Percentiles rank a stretch among this genome's conserved stretches.
phyloP scores from a whole-genome alignment of 768 basidiomycete species.

The Phaffia tasmanica region DNA sequence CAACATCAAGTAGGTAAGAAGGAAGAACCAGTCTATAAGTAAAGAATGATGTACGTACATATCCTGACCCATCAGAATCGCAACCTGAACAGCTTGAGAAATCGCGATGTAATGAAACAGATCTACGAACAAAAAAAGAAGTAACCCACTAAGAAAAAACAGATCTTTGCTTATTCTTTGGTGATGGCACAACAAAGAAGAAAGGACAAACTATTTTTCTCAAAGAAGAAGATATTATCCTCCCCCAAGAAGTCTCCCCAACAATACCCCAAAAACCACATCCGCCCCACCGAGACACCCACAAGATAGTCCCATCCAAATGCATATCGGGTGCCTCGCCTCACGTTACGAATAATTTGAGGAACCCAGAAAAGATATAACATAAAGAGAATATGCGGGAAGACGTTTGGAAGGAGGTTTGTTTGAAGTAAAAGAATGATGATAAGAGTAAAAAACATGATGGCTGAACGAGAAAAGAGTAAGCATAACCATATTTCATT shows the following conservation, averaged over 20 bases:
- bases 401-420: constrained; percentile 9
- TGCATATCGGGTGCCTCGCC: neutral
- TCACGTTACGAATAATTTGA: constrained; percentile 18
- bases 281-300: constrained; percentile 1
- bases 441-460: constrained; percentile 1
- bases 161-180: neutral
- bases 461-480: neutral
- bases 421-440: constrained; percentile 22
- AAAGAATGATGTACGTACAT: neutral
- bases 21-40: neutral
- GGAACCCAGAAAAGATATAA: constrained; percentile 19
- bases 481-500: no score
- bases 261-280: constrained; percentile 9
- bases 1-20: neutral
- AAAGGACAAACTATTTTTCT: constrained; percentile 16
- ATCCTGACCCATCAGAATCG: no score
- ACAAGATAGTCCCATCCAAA: constrained; percentile 22
- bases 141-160: no score
- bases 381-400: constrained; percentile 20
- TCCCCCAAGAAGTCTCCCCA: neutral
- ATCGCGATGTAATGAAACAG: no score
- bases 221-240: constrained; percentile 23
- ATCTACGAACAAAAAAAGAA: neutral
- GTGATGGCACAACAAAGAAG: neutral
- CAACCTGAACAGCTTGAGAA: no score